These are phyloP conservation scores for Pseudonectria buxi DNA, from an alignment of 2,329 filamentous ascomycete genomes.

Conservation along the genomic window DNA sequence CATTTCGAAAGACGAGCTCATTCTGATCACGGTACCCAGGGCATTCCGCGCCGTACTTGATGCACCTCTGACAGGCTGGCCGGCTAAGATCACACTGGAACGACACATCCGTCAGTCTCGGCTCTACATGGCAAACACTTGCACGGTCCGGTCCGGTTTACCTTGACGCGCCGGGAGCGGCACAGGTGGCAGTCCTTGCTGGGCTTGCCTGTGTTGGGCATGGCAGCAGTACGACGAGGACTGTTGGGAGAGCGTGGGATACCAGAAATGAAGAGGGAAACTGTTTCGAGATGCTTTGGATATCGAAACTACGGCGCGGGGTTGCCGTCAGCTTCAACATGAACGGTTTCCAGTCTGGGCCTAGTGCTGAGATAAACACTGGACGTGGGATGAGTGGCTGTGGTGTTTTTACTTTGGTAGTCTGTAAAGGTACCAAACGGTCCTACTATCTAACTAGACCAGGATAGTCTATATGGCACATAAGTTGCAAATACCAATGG, in stretches of 20 bases:
- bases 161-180: constrained; percentile 34
- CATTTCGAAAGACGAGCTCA: constrained; percentile 34
- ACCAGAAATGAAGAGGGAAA: constrained; percentile 18
- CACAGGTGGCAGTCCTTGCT: constrained; percentile 36
- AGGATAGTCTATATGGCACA: too few species aligned
- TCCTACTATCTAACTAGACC: too few species aligned
- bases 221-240: constrained; percentile 10
- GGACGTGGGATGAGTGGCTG: too few species aligned
- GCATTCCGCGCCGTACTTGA: constrained; percentile 34
- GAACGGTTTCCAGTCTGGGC: constrained; percentile 4
- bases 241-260: constrained; percentile 1
- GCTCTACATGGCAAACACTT: constrained; percentile 1
- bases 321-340: not conserved
- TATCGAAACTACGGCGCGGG: constrained; percentile 6
- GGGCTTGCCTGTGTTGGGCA: constrained; percentile 36
- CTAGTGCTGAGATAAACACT: constrained; percentile 14
- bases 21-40: constrained; percentile 34
- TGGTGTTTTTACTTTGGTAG: too few species aligned
- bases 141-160: constrained; percentile 13
- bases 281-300: constrained; percentile 17
- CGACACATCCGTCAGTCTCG: not conserved
- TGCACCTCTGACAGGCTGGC: constrained; percentile 33
- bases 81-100: constrained; percentile 33
- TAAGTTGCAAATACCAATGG: too few species aligned
- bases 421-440: too few species aligned